Evolutionary conservation across 2,329 filamentous ascomycete genomes (phyloP).

Genomic region (Metarhizium album): DNA sequence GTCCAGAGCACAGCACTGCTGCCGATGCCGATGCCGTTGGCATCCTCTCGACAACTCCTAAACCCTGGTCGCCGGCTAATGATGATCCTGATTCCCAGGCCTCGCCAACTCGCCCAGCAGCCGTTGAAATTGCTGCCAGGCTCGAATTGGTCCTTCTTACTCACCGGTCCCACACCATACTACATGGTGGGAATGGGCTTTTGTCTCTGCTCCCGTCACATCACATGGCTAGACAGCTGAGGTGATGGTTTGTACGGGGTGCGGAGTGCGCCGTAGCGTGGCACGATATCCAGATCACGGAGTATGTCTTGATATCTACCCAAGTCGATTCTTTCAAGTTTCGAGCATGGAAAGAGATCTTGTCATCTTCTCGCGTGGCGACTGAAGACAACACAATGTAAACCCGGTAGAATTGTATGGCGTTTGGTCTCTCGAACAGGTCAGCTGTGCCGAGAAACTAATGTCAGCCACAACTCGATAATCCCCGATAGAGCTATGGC

Average conservation of each 20-base stretch:
- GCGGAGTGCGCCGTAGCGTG: no score
- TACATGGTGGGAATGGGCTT: conserved; percentile 1
- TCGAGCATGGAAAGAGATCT: background rate
- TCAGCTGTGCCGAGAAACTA: background rate
- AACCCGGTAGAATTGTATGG: no score
- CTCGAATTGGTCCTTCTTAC: conserved; percentile 8
- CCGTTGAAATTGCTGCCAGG: background rate
- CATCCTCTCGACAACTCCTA: background rate
- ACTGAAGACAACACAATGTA: no score
- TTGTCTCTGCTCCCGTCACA: conserved; percentile 5
- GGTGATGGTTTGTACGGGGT: background rate
- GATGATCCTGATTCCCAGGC: background rate
- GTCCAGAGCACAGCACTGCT: background rate
- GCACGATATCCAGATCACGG: background rate
- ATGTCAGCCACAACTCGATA: background rate
- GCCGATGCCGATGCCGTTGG: background rate
- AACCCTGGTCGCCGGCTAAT: background rate
- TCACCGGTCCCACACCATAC: conserved; percentile 16
- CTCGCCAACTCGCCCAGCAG: background rate
- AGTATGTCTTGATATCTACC: background rate
- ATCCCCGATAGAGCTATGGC: background rate
- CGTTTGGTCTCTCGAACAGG: background rate
- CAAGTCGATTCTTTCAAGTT: background rate
- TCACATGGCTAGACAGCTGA: conserved; percentile 6
- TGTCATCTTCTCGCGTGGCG: background rate